Base-by-base conservation (phyloP, 306 rosid species). In the Malus fusca region DNA sequence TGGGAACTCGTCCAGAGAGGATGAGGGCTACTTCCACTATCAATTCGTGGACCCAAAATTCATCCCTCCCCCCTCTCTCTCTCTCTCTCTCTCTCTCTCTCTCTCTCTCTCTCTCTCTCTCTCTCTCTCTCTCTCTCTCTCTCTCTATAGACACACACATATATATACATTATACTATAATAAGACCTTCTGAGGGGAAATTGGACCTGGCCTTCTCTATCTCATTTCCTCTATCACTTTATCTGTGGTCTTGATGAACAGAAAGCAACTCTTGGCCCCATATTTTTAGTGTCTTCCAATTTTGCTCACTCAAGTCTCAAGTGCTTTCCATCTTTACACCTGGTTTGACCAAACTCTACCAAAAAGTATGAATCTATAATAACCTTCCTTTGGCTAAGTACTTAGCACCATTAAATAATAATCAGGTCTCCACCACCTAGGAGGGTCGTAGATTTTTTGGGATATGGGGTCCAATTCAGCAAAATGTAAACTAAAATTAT, bases 11-110 rank as follows among this genome's bases (percentile, higher is more conserved):
- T 86, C 92, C 92, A 90, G 90, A 77, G 87, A 83, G 89, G 95
- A 84, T 86, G 95, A 84, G 79, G 86, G 90, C 88, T 79, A 86
- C 95, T 79, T 86, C 87, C 90, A 84, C 83, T 88, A 90, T 84
- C 76, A 72, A 78, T 58, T 46, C 73, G 65, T 75, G 91, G 91
- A 52, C 69, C 94, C 85, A 71, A 48, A 71, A 25, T 26, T 18
- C 68, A 22, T 65, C 48, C 6, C 44, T 25, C 60, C 52, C 21
- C 40, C 62, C 66, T 30, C 3, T 68, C 11, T 77, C 59, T 69
- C 21, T 44, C 51, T 12, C 17, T 12, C 30, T 28, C 30, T 28
- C 30, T 28, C 30, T 28, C 30, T 28, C 30, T 83, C 30, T 28
- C 30, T 28, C 30, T 28, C 31, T 30, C 31, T 30, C 31, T 83